Evolutionary conservation across 2,329 filamentous ascomycete genomes (phyloP).

Genomic region (Diplodia sapinea): DNA sequence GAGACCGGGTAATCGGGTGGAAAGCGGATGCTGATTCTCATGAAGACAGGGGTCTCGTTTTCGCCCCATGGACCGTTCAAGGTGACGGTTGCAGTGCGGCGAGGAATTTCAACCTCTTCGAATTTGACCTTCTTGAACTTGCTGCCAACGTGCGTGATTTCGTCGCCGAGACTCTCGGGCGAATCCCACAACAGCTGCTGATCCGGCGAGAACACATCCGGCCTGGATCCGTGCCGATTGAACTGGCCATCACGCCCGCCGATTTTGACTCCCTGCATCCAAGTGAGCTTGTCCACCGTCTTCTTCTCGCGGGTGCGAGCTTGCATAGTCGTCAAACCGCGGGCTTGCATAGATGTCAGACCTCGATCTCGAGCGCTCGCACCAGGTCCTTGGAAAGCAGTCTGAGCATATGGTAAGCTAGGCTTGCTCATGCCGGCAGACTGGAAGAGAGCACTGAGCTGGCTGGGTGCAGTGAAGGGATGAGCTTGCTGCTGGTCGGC

Average conservation of each 20-base stretch:
- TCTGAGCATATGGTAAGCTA: constrained; percentile 33
- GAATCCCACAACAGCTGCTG: constrained; percentile 37
- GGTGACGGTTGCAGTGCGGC: constrained; percentile 61
- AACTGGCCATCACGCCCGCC: constrained; percentile 47
- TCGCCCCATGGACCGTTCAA: constrained; percentile 66
- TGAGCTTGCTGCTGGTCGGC: constrained; percentile 19
- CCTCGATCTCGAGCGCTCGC: constrained; percentile 35
- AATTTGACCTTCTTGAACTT: constrained; percentile 67
- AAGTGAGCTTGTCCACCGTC: constrained; percentile 64
- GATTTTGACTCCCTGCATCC: constrained; percentile 70
- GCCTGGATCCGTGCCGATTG: constrained; percentile 36
- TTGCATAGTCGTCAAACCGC: constrained; percentile 56
- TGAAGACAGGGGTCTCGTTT: constrained; percentile 58
- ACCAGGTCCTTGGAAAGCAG: constrained; percentile 40
- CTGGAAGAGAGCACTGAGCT: constrained; percentile 34
- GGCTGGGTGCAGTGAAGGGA: constrained; percentile 30
- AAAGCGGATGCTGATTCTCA: constrained; percentile 65
- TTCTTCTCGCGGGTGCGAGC: constrained; percentile 54
- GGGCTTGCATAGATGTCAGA: constrained; percentile 55
- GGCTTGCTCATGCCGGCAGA: constrained; percentile 36
- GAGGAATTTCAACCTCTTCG: constrained; percentile 62
- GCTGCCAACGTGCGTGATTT: constrained; percentile 65
- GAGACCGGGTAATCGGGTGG: constrained; percentile 60
- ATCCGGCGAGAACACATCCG: constrained; percentile 30
- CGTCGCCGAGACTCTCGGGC: constrained; percentile 63